Evolutionary conservation across 768 basidiomycete species (phyloP).

Genomic region (Mycena maculata): DNA sequence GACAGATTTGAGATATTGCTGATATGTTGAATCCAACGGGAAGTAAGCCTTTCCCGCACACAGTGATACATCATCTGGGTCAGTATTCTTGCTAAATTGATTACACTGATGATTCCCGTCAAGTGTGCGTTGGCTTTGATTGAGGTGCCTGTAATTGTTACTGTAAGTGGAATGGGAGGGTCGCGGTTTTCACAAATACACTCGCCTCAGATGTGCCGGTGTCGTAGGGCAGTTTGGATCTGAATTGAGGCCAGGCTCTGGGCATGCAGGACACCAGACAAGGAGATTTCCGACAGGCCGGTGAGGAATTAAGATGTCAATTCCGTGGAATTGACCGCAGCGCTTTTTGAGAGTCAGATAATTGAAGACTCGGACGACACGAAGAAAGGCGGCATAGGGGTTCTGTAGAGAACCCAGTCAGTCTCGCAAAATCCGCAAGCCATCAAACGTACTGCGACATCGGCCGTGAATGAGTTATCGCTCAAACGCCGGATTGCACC

Average conservation of each 20-base stretch:
- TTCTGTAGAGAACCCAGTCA: slow-evolving; percentile 32
- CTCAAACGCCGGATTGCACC: slow-evolving; percentile 38
- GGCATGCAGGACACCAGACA: slow-evolving; percentile 39
- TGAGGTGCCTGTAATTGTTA: slow-evolving; percentile 26
- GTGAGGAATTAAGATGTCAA: slow-evolving; percentile 32
- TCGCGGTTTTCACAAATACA: neutral
- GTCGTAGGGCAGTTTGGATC: slow-evolving; percentile 29
- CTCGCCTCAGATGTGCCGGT: slow-evolving; percentile 29
- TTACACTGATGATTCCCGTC: slow-evolving; percentile 39
- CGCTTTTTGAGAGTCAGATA: slow-evolving; percentile 28
- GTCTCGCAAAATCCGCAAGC: neutral
- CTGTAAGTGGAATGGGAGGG: neutral
- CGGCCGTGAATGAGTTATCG: slow-evolving; percentile 36
- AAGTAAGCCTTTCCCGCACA: slow-evolving; percentile 31
- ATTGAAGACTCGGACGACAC: slow-evolving; percentile 39
- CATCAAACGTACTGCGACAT: slow-evolving; percentile 32
- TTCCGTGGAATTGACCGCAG: slow-evolving; percentile 40
- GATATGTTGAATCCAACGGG: slow-evolving; percentile 27
- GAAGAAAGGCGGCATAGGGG: slow-evolving; percentile 28
- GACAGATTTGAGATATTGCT: slow-evolving; percentile 27
- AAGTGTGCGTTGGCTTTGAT: slow-evolving; percentile 26
- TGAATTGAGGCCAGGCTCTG: slow-evolving; percentile 35
- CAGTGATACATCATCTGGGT: slow-evolving; percentile 27
- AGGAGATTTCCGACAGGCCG: slow-evolving; percentile 31
- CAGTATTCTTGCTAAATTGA: slow-evolving; percentile 35